Percentiles rank a stretch among this genome's conserved stretches.
These are phyloP conservation scores for Populus hybrid DNA, from an alignment of 441 rosid genomes.

Conservation along the genomic window DNA sequence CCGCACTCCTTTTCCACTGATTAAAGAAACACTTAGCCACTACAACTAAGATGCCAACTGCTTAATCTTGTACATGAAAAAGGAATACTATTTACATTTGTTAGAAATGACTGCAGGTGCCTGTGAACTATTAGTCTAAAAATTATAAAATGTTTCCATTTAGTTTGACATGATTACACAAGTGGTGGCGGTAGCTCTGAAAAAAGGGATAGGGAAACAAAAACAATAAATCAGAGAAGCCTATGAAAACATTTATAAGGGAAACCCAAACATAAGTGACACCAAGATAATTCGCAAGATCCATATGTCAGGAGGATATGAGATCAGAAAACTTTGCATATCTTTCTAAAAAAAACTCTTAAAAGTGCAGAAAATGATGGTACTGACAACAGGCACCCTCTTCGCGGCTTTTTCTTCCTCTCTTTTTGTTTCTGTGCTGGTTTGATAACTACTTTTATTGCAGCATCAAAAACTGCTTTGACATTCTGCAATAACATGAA, in stretches of 20 bases:
- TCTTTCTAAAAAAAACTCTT: neutral
- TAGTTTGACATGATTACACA: neutral
- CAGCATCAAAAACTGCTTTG: conserved; percentile 94
- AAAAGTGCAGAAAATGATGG: conserved; percentile 6
- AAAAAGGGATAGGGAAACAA: neutral
- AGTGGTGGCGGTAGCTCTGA: neutral
- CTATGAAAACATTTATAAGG: neutral
- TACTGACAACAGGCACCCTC: conserved; percentile 82
- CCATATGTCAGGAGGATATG: neutral
- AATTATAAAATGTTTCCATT: neutral
- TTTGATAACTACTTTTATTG: conserved; percentile 86
- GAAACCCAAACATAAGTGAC: neutral
- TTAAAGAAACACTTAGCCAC: neutral
- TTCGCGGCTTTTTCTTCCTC: conserved; percentile 59
- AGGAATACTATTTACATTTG: neutral
- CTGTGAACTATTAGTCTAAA: neutral
- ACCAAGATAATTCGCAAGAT: neutral
- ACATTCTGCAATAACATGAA: conserved; percentile 59
- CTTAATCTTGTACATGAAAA: neutral
- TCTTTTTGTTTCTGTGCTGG: conserved; percentile 76
- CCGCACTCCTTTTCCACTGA: neutral
- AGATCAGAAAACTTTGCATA: neutral
- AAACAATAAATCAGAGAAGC: neutral
- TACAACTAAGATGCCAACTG: neutral
- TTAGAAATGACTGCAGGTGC: neutral